Evolutionary conservation across 2,329 filamentous ascomycete genomes (phyloP).

Genomic region (Botrytis sinoallii): DNA sequence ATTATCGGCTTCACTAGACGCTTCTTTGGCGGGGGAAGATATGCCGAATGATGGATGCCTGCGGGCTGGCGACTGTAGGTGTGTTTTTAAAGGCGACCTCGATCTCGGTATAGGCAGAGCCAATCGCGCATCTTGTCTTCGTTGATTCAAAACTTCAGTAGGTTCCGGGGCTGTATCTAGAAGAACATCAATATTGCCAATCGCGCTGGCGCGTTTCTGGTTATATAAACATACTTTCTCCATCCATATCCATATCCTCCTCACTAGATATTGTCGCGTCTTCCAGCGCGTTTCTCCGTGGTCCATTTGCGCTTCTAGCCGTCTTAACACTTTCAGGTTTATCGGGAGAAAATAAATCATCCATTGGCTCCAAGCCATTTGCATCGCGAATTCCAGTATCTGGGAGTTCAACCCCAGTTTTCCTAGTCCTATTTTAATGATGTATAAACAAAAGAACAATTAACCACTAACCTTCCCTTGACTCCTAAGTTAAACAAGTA

Average conservation of each 20-base stretch:
- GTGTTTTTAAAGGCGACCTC: conserved; percentile 39
- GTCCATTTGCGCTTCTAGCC: conserved; percentile 20
- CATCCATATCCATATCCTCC: conserved; percentile 60
- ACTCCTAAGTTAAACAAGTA: conserved; percentile 50
- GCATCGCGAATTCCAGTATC: conserved; percentile 82
- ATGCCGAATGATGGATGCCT: conserved; percentile 36
- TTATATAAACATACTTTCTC: conserved; percentile 46
- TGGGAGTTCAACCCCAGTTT: conserved; percentile 80
- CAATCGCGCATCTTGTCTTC: conserved; percentile 30
- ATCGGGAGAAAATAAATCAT: conserved; percentile 81
- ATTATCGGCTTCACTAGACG: conserved; percentile 28
- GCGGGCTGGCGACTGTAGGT: conserved; percentile 37
- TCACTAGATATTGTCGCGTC: conserved; percentile 47
- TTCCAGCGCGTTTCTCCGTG: conserved; percentile 37
- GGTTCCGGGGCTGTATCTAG: conserved; percentile 51
- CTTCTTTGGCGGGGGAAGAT: conserved; percentile 35
- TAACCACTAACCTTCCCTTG: conserved; percentile 45
- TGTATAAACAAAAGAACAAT: background rate
- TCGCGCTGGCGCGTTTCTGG: background rate
- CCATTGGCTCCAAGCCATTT: conserved; percentile 85
- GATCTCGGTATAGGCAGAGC: conserved; percentile 37
- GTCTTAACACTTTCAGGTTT: conserved; percentile 42
- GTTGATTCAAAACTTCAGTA: conserved; percentile 43
- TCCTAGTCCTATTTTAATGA: conserved; percentile 50
- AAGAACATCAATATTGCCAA: conserved; percentile 22